Conservation (phyloP, 306 rosid genomes). For the Benincasa hispida region DNA sequence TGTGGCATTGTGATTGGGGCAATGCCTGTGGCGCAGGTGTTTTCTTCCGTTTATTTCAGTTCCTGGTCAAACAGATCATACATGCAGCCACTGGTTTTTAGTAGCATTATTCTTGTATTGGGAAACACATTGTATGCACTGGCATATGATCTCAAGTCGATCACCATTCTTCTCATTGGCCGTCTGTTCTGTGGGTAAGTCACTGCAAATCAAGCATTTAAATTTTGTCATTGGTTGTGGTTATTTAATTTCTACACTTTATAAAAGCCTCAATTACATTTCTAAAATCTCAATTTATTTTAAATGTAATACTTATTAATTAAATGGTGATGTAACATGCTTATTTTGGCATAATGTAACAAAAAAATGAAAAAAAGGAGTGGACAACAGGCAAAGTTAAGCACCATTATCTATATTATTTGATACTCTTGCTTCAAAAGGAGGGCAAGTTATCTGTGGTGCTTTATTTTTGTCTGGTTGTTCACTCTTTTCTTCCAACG, state of each 20-base stretch:
- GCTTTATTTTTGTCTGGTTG: neutral
- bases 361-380: neutral
- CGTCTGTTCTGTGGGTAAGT: slow-evolving; percentile 82
- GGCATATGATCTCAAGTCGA: slow-evolving; percentile 67
- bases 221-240: neutral
- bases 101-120: slow-evolving; percentile 58
- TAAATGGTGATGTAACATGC: neutral
- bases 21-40: slow-evolving; percentile 90
- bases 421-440: neutral
- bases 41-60: slow-evolving; percentile 88
- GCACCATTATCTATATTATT: neutral
- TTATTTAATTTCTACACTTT: neutral
- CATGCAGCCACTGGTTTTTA: slow-evolving; percentile 79
- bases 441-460: neutral
- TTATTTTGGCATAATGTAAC: neutral
- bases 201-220: neutral
- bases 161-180: slow-evolving; percentile 70
- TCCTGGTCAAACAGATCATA: slow-evolving; percentile 89
- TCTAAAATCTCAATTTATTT: neutral
- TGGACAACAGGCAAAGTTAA: neutral
- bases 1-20: slow-evolving; percentile 88
- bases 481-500: neutral
- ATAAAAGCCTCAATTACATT: neutral
- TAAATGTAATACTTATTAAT: neutral
- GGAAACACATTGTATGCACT: slow-evolving; percentile 74